Evolutionary conservation across 768 basidiomycete species (phyloP), one percentile per base, ranked within the genome.

Genomic region (Rhizopogon rudus): DNA sequence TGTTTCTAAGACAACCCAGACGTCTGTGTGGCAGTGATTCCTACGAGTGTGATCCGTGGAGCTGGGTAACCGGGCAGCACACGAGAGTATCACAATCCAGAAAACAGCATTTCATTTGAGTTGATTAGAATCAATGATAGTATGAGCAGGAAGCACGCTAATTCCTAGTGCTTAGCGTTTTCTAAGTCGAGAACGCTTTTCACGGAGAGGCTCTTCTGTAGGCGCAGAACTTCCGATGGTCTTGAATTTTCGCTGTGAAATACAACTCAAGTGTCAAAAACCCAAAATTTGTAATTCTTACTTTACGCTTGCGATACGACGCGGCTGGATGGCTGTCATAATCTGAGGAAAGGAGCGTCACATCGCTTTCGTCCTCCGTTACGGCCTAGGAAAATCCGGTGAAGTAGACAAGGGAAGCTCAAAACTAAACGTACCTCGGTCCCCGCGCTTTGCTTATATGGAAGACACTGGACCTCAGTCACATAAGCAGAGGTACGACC

Each of bases 401-500:
- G 31, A 13, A 33, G 46, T 35, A 20, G 31, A 22, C 17, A 16
- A 9, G 9, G 5, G 31, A 29, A 28, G 10, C 14, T 8, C 12
- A 17, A 25, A 42, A 14, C 6, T 17, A 31, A 41, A 41, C 12
- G 14, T 53, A 61, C 56, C 16, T 39, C 17, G 6, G 25, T 51
- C 35, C 25, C 29, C 25, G 10, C 1, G 43, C 25, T 55, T 7
- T 33, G 54, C 28, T 54, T 58, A 29, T 52, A 17, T 28, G 70
- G 55, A 14, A 73, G 64, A 29, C 65, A 62, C 65, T 90, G 89
- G 9, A 90, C 70, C 67, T 90, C 81, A 12, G 65, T 63, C 7
- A 91, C 83, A 60, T 78, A 86, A 13, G 89, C 89, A 3, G 88
- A 88, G 7, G 89, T 91, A 14, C 88, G 77, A 3, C 89, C 88